These are phyloP conservation scores for Escovopsis weberi DNA, from an alignment of 2,329 filamentous ascomycete genomes.

Conservation along the genomic window DNA sequence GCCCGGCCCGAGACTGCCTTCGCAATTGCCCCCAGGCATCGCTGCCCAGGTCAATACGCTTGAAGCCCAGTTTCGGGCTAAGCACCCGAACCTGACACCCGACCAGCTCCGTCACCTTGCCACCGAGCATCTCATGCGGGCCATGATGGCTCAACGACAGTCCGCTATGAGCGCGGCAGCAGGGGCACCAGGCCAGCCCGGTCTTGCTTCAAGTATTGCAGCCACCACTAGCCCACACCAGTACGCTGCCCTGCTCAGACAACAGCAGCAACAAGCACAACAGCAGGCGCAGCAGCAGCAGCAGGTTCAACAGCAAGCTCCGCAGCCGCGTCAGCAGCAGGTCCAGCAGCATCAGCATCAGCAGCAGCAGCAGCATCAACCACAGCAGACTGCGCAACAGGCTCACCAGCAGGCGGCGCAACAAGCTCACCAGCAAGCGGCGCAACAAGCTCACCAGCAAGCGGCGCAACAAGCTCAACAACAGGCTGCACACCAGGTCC, in stretches of 20 bases:
- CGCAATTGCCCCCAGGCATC: conserved; percentile 32
- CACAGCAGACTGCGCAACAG: conserved; percentile 4
- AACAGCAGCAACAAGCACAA: conserved; percentile 37
- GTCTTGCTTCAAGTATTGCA: conserved; percentile 33
- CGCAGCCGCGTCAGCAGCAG: conserved; percentile 12
- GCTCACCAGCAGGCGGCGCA: conserved; percentile 4
- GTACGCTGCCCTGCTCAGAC: conserved; percentile 42
- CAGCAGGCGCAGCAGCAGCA: conserved; percentile 16
- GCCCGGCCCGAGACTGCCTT: conserved; percentile 25
- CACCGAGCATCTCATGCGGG: conserved; percentile 32
- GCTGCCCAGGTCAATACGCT: conserved; percentile 35
- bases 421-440: conserved; percentile 8
- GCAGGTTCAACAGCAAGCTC: conserved; percentile 14
- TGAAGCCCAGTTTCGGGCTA: conserved; percentile 35
- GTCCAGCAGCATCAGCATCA: conserved; percentile 16
- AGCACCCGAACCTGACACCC: conserved; percentile 35
- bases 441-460: conserved; percentile 8
- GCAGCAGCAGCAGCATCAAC: conserved; percentile 7
- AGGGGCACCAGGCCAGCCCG: conserved; percentile 31
- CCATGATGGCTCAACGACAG: conserved; percentile 34
- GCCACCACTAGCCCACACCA: conserved; percentile 40
- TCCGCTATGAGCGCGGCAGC: conserved; percentile 42
- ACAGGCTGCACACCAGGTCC: conserved; percentile 9
- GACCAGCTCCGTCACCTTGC: conserved; percentile 37
- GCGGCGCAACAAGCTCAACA: conserved; percentile 6